phyloP scores from a whole-genome alignment of 2,329 filamentous ascomycete genomes.

The Scleromitrula shiraiana region DNA sequence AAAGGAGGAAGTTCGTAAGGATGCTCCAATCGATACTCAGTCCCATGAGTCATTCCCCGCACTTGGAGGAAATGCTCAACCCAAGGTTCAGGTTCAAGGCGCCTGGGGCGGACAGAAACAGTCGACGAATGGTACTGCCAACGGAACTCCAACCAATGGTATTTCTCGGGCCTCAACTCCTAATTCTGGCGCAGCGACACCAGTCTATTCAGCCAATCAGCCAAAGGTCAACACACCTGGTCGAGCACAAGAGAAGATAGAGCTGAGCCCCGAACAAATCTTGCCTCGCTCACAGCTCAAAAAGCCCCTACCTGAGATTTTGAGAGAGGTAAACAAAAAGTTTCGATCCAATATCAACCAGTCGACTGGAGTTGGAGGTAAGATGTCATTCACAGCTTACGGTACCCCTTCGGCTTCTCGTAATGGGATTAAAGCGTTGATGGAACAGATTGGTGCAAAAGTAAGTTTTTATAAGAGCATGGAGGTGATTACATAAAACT shows the following conservation, averaged over 20 bases:
- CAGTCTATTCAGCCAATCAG: constrained; percentile 25
- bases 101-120: constrained; percentile 68
- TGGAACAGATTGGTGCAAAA: constrained; percentile 79
- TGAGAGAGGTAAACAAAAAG: constrained; percentile 87
- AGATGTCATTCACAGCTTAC: constrained; percentile 73
- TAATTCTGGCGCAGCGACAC: constrained; percentile 46
- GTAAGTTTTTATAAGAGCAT: constrained; percentile 48
- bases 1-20: constrained; percentile 42
- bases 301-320: constrained; percentile 74
- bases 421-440: constrained; percentile 78
- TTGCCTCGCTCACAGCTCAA: constrained; percentile 70
- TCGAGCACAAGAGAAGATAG: constrained; percentile 31
- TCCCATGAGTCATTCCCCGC: constrained; percentile 93
- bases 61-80: constrained; percentile 60
- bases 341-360: constrained; percentile 81
- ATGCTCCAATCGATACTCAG: constrained; percentile 60
- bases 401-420: constrained; percentile 63
- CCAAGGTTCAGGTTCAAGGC: constrained; percentile 54
- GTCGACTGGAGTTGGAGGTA: constrained; percentile 62
- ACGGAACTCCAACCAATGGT: constrained; percentile 42
- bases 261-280: constrained; percentile 59
- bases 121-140: constrained; percentile 42
- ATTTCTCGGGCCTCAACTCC: constrained; percentile 46
- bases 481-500: constrained; percentile 14
- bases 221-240: constrained; percentile 59